These are phyloP conservation scores for Botrytis elliptica DNA, from an alignment of 2,329 filamentous ascomycete species.

Conservation along the genomic window DNA sequence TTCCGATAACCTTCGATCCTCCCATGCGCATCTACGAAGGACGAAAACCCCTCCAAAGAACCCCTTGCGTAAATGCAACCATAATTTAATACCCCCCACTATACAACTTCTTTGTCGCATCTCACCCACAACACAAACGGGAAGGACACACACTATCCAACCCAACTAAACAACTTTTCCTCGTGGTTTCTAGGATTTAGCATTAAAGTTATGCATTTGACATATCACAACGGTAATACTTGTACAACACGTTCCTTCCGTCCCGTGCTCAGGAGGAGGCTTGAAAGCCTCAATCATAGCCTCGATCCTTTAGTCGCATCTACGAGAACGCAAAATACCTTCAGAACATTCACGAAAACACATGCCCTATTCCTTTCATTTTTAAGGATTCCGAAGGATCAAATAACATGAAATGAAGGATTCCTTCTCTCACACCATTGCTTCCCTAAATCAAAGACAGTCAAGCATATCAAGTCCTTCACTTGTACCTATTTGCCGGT, in stretches of 20 bases:
- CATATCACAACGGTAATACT: slow-evolving; percentile 17
- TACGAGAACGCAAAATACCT: slow-evolving; percentile 11
- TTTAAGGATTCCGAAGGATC: slow-evolving; percentile 11
- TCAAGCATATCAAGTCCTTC: background rate
- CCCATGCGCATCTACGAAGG: slow-evolving; percentile 15
- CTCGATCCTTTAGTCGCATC: slow-evolving; percentile 5
- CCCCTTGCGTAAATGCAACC: slow-evolving; percentile 16
- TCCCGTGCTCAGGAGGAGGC: slow-evolving; percentile 16
- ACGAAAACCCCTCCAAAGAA: background rate
- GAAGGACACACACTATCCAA: slow-evolving; percentile 13
- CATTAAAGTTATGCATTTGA: slow-evolving; percentile 11
- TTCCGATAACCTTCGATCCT: slow-evolving; percentile 3
- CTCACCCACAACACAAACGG: slow-evolving; percentile 18
- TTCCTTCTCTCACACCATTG: background rate
- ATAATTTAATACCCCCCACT: slow-evolving; percentile 6
- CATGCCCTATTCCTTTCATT: background rate
- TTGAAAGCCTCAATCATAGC: slow-evolving; percentile 13
- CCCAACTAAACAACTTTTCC: slow-evolving; percentile 14
- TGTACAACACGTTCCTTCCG: slow-evolving; percentile 16
- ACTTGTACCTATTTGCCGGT: slow-evolving; percentile 4
- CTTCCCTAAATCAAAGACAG: background rate
- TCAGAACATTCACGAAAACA: slow-evolving; percentile 15
- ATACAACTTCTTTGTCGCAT: background rate
- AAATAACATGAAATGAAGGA: background rate
- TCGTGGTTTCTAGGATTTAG: slow-evolving; percentile 20